These are phyloP conservation scores for Fusarium tuaranense DNA, from an alignment of 2,329 filamentous ascomycete genomes.

Conservation along the genomic window DNA sequence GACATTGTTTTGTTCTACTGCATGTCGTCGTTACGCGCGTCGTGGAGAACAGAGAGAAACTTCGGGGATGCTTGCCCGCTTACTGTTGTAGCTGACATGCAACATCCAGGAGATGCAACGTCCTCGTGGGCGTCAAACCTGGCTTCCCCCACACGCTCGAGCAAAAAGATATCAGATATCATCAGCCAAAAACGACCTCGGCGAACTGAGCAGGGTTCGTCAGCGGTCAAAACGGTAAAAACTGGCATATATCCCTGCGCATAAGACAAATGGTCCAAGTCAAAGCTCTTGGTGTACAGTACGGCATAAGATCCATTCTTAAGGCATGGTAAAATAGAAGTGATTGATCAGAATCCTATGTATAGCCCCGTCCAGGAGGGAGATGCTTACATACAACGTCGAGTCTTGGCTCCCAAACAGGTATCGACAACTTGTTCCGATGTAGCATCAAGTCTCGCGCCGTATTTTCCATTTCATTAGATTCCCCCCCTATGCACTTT, in stretches of 20 bases:
- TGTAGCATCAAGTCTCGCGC: background rate
- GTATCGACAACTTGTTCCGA: background rate
- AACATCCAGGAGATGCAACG: conserved; percentile 7
- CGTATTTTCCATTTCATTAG: background rate
- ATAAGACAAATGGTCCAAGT: background rate
- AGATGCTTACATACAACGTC: background rate
- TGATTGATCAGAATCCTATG: background rate
- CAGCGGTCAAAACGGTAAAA: conserved; percentile 11
- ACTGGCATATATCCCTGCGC: background rate
- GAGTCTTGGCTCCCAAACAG: background rate
- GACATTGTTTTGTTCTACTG: background rate
- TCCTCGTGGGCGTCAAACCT: conserved; percentile 3
- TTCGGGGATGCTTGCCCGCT: conserved; percentile 4
- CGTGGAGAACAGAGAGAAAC: background rate
- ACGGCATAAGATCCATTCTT: background rate
- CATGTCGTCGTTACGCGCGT: background rate
- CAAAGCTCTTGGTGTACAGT: background rate
- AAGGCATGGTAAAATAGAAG: background rate
- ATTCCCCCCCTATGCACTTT: background rate
- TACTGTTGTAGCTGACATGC: background rate
- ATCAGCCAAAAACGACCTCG: background rate
- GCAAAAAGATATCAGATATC: background rate
- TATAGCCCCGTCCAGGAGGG: background rate
- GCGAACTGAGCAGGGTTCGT: conserved; percentile 4
- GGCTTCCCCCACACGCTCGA: background rate